phyloP scores from a whole-genome alignment of 2,329 filamentous ascomycete genomes.

The Grosmannia clavigera region DNA sequence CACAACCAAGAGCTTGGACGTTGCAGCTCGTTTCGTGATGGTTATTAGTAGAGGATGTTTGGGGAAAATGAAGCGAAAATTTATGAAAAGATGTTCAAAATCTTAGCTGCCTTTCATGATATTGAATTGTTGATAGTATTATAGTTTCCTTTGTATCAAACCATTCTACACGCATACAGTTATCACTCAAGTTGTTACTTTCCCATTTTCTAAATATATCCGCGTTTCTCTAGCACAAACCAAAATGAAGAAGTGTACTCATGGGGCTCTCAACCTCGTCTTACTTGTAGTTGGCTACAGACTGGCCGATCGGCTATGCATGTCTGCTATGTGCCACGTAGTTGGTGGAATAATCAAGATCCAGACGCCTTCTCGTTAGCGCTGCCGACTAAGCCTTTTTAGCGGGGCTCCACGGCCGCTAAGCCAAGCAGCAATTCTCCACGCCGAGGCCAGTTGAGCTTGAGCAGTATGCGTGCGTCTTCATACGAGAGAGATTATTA shows the following conservation, averaged over 20 bases:
- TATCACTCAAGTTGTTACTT: neutral
- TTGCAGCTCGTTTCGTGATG: neutral
- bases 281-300: too few species aligned
- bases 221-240: too few species aligned
- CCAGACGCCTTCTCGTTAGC: neutral
- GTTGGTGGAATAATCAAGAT: neutral
- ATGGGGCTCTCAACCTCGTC: too few species aligned
- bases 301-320: neutral
- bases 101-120: neutral
- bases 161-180: too few species aligned
- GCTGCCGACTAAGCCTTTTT: neutral
- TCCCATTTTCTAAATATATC: too few species aligned
- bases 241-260: too few species aligned
- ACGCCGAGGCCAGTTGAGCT: too few species aligned
- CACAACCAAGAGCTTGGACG: neutral
- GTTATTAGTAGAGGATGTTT: neutral
- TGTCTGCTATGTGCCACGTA: neutral
- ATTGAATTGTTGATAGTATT: neutral
- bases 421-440: neutral
- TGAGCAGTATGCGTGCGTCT: too few species aligned
- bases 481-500: too few species aligned
- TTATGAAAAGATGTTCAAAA: neutral
- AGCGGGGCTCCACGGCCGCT: neutral
- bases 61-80: neutral
- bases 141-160: too few species aligned